A percentile compares a stretch with the other conserved stretches of the same genome.
Evolutionary conservation across 805 yeast genomes (phyloP).

Genomic region (Kodamaea leandrae): DNA sequence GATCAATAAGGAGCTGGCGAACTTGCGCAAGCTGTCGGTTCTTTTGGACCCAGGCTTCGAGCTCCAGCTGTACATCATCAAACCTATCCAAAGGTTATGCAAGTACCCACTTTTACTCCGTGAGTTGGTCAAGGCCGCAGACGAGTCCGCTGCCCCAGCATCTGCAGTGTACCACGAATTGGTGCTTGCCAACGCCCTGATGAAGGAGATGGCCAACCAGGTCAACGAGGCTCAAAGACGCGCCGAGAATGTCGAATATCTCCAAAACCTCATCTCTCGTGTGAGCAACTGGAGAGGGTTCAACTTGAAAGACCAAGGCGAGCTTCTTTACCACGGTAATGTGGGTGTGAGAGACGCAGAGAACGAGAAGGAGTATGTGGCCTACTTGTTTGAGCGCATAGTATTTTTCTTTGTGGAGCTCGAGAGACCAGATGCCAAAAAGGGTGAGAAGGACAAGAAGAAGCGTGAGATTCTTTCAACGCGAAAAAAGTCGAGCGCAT

Average conservation of each 20-base stretch:
- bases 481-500: slow-evolving; percentile 48
- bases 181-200: slow-evolving; percentile 62
- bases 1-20: slow-evolving; percentile 59
- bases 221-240: slow-evolving; percentile 94
- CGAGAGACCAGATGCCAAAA: slow-evolving; percentile 19
- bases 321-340: slow-evolving; percentile 68
- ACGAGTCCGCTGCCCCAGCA: slow-evolving; percentile 23
- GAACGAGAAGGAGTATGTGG: slow-evolving; percentile 81
- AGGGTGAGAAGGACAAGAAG: slow-evolving; percentile 33
- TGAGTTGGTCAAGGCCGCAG: slow-evolving; percentile 69
- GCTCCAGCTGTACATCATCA: slow-evolving; percentile 81
- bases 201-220: slow-evolving; percentile 79
- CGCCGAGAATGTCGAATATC: slow-evolving; percentile 76
- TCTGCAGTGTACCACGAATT: slow-evolving; percentile 58
- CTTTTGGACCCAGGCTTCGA: slow-evolving; percentile 84
- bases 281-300: slow-evolving; percentile 94
- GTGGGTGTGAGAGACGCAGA: slow-evolving; percentile 69
- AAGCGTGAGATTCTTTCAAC: slow-evolving; percentile 43
- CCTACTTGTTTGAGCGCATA: slow-evolving; percentile 76
- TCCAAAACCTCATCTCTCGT: slow-evolving; percentile 66
- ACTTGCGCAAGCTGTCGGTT: slow-evolving; percentile 51
- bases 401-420: slow-evolving; percentile 47
- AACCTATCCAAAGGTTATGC: slow-evolving; percentile 95
- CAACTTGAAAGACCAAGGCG: slow-evolving; percentile 76
- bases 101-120: slow-evolving; percentile 83